Conservation (phyloP, 2,329 filamentous ascomycete species). For the Colletotrichum musicola region DNA sequence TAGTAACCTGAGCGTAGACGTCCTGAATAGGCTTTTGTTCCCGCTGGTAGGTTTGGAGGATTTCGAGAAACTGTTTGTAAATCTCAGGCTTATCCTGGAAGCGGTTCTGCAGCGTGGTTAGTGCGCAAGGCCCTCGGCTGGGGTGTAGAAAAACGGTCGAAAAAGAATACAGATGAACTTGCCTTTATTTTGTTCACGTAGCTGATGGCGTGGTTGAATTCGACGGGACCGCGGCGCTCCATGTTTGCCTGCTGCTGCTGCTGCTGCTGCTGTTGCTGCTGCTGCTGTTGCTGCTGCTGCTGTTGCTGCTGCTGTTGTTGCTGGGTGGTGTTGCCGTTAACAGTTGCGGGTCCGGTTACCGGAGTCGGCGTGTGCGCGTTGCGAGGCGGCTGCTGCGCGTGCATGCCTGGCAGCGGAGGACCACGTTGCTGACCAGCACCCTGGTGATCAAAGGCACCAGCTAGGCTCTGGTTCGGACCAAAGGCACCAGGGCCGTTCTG, state of each 20-base stretch:
- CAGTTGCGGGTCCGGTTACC: conserved; percentile 64
- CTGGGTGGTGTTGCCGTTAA: conserved; percentile 72
- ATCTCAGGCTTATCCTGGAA: conserved; percentile 98
- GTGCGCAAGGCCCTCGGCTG: conserved; percentile 25
- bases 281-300: conserved; percentile 58
- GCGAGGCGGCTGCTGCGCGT: conserved; percentile 60
- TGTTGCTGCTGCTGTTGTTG: conserved; percentile 54
- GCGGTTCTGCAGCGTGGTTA: conserved; percentile 76
- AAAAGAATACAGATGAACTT: conserved; percentile 46
- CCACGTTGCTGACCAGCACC: conserved; percentile 49
- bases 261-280: conserved; percentile 47
- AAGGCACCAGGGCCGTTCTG: conserved; percentile 64
- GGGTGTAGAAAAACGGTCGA: background rate
- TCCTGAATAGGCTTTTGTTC: conserved; percentile 99
- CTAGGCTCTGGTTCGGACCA: conserved; percentile 52
- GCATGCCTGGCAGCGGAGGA: conserved; percentile 48
- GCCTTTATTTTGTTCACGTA: conserved; percentile 99
- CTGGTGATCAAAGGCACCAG: conserved; percentile 45
- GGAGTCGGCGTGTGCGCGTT: conserved; percentile 73
- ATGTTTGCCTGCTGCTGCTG: conserved; percentile 63
- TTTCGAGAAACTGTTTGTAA: conserved; percentile 99
- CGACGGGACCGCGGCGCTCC: conserved; percentile 93
- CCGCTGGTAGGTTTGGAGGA: conserved; percentile 96
- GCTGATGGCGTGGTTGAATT: conserved; percentile 99
- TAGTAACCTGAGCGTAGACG: conserved; percentile 96